phyloP scores from a whole-genome alignment of 1,139 yeast genomes.

The Citeromyces hawaiiensis region DNA sequence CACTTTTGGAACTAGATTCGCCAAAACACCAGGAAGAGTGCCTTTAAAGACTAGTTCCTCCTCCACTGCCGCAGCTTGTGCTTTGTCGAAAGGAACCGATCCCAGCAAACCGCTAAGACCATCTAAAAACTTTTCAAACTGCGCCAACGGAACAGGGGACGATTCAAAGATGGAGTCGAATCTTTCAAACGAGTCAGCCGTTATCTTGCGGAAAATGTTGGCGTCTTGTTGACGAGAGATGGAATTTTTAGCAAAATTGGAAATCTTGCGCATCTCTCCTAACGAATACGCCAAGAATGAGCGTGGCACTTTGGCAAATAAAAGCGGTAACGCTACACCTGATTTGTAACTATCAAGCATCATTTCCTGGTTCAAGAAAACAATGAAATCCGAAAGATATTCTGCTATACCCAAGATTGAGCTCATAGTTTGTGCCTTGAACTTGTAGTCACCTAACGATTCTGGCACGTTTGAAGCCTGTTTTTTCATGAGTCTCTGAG shows the following conservation, averaged over 20 bases:
- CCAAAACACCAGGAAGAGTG: constrained; percentile 32
- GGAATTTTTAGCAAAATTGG: constrained; percentile 29
- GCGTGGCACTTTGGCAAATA: constrained; percentile 60
- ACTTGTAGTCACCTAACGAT: constrained; percentile 36
- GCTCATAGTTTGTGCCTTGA: constrained; percentile 42
- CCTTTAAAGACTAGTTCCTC: constrained; percentile 60
- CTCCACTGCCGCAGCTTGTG: constrained; percentile 33
- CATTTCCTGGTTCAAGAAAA: constrained; percentile 16
- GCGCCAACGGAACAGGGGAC: constrained; percentile 43
- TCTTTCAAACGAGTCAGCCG: constrained; percentile 38
- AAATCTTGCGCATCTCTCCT: constrained; percentile 56
- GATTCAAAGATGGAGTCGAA: constrained; percentile 38
- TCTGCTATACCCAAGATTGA: constrained; percentile 61
- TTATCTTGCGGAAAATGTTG: constrained; percentile 22
- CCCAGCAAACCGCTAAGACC: constrained; percentile 32
- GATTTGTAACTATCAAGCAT: constrained; percentile 1
- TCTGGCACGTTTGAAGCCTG: constrained; percentile 21
- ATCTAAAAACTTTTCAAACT: constrained; percentile 49
- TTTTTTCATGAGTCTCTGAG: constrained; percentile 25
- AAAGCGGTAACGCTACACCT: constrained; percentile 30
- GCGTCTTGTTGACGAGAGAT: constrained; percentile 18
- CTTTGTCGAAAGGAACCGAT: constrained; percentile 17
- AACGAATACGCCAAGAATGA: constrained; percentile 56
- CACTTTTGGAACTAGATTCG: constrained; percentile 21
- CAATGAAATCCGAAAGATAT: constrained; percentile 64